A percentile compares a stretch with the other conserved stretches of the same genome.
phyloP scores from a whole-genome alignment of 2,329 filamentous ascomycete genomes.

The Thelonectria olida region DNA sequence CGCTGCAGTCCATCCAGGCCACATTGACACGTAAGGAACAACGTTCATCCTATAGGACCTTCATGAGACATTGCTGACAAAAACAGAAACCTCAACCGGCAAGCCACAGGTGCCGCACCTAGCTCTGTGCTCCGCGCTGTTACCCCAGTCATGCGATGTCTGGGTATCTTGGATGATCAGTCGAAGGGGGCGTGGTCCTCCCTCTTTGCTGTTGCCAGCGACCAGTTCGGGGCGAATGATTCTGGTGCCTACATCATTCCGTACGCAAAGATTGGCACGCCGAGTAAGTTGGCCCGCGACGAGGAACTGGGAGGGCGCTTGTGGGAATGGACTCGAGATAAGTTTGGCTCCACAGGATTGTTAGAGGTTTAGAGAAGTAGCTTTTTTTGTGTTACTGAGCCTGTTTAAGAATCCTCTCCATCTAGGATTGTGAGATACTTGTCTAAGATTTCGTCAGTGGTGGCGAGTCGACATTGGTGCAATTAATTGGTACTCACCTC shows the following conservation, averaged over 20 bases:
- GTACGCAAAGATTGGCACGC: conserved; percentile 33
- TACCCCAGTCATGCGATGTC: conserved; percentile 26
- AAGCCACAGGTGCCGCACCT: conserved; percentile 25
- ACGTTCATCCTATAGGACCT: neutral
- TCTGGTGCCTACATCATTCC: conserved; percentile 35
- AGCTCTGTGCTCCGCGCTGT: conserved; percentile 22
- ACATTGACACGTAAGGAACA: conserved; percentile 20
- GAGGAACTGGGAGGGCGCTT: conserved; percentile 23
- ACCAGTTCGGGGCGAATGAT: conserved; percentile 22
- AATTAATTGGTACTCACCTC: neutral
- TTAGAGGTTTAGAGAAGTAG: neutral
- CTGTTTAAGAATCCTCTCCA: neutral
- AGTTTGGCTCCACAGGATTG: conserved; percentile 20
- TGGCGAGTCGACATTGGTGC: neutral
- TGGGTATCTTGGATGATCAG: conserved; percentile 30
- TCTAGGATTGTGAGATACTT: conserved; percentile 2
- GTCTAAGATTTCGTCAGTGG: neutral
- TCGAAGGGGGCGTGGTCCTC: conserved; percentile 35
- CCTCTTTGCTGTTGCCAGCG: conserved; percentile 32
- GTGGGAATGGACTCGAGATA: conserved; percentile 24
- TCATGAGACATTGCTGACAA: neutral
- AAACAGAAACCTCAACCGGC: conserved; percentile 26
- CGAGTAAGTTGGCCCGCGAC: conserved; percentile 27
- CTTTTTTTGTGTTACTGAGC: neutral
- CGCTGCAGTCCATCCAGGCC: conserved; percentile 22